A percentile compares a stretch with the other conserved stretches of the same genome.
phyloP scores from a whole-genome alignment of 2,329 filamentous ascomycete genomes.

The Ciborinia camelliae region DNA sequence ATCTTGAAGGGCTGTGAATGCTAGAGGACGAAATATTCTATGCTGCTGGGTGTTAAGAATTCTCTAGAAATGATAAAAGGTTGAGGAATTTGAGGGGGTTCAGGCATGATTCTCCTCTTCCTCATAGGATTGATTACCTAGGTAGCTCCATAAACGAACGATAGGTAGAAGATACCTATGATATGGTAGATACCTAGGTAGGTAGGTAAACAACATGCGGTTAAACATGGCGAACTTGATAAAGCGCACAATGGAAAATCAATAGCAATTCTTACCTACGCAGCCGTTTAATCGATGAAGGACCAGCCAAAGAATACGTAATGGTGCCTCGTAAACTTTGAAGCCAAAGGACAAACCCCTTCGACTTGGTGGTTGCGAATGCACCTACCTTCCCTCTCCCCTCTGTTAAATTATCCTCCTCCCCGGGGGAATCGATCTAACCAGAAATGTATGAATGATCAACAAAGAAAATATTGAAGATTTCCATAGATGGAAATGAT shows the following conservation, averaged over 20 bases:
- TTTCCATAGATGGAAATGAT: constrained; percentile 4
- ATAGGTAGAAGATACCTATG: too few relatives aligned
- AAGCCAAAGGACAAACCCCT: neutral
- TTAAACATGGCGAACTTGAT: neutral
- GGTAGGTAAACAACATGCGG: neutral
- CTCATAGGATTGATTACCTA: neutral
- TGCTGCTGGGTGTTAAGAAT: neutral
- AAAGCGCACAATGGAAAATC: neutral
- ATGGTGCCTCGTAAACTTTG: neutral
- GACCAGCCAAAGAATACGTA: neutral
- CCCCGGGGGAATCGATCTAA: too few relatives aligned
- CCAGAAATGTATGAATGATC: neutral
- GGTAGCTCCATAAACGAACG: neutral
- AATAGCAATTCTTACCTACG: neutral
- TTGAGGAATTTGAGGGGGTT: neutral
- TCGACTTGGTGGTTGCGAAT: too few relatives aligned
- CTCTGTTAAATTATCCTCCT: too few relatives aligned
- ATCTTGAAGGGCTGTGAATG: neutral
- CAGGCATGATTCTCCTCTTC: neutral
- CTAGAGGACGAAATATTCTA: neutral
- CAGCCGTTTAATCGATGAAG: neutral
- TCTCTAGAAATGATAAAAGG: neutral
- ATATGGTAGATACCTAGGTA: too few relatives aligned
- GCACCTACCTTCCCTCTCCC: too few relatives aligned
- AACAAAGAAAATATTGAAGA: neutral